Evolutionary conservation across 2,329 filamentous ascomycete genomes (phyloP).

Genomic region (Stemphylium vesicarium): DNA sequence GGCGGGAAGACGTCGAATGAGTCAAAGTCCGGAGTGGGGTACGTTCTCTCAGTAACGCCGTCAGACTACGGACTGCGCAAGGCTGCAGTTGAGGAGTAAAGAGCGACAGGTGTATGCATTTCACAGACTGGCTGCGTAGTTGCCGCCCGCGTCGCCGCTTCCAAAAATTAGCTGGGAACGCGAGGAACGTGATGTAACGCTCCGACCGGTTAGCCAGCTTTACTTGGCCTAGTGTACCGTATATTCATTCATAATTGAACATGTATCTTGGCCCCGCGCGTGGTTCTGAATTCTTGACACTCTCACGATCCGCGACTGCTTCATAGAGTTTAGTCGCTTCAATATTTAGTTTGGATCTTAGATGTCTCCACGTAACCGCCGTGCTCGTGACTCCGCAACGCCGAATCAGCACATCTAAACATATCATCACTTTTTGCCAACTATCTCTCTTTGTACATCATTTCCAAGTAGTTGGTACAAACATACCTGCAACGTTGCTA

Average conservation of each 20-base stretch:
- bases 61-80: not conserved
- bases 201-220: not conserved
- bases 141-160: not conserved
- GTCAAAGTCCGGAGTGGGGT: not conserved
- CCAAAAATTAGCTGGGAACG: not conserved
- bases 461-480: too few relatives aligned
- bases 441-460: too few relatives aligned
- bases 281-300: too few relatives aligned
- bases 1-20: not conserved
- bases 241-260: not conserved
- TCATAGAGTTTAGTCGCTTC: too few relatives aligned
- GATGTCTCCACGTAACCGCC: too few relatives aligned
- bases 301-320: too few relatives aligned
- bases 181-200: conserved; percentile 6
- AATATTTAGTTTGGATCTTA: too few relatives aligned
- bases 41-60: not conserved
- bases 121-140: not conserved
- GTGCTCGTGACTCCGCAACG: too few relatives aligned
- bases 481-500: too few relatives aligned
- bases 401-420: too few relatives aligned
- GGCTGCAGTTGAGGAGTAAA: not conserved
- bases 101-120: not conserved
- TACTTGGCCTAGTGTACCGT: not conserved
- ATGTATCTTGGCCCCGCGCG: not conserved
- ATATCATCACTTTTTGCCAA: too few relatives aligned